phyloP scores from a whole-genome alignment of 2,329 filamentous ascomycete species.

The Aspergillus phoenicis region DNA sequence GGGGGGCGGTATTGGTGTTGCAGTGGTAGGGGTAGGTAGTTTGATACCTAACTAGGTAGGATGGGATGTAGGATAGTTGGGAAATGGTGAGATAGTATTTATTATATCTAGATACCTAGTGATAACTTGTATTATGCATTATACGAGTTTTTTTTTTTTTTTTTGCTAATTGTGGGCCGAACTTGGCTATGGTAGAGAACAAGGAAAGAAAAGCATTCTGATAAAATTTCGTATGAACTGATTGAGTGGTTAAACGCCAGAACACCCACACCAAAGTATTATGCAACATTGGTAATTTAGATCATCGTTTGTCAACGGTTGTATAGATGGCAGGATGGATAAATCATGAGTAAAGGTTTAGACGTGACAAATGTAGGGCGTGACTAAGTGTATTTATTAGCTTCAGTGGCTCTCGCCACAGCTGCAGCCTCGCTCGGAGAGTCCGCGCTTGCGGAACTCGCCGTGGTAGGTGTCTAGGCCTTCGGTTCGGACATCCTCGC shows the following conservation, averaged over 20 bases:
- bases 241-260: not conserved
- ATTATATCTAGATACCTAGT: too few relatives aligned
- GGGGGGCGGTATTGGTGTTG: too few relatives aligned
- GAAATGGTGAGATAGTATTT: too few relatives aligned
- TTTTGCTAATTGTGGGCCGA: too few relatives aligned
- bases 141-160: too few relatives aligned
- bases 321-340: not conserved
- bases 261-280: not conserved
- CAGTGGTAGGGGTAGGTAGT: too few relatives aligned
- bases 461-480: constrained; percentile 49
- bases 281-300: not conserved
- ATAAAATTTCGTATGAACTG: too few relatives aligned
- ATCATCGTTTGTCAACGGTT: not conserved
- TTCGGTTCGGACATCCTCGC: constrained; percentile 41
- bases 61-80: too few relatives aligned
- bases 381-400: not conserved
- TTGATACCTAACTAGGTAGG: too few relatives aligned
- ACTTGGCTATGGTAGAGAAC: too few relatives aligned
- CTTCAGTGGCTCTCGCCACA: constrained; percentile 33
- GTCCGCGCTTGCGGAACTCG: constrained; percentile 44
- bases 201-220: too few relatives aligned
- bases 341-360: not conserved
- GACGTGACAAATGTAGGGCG: not conserved
- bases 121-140: too few relatives aligned
- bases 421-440: constrained; percentile 19